These are phyloP conservation scores for Penicillium sclerotigenum DNA, from an alignment of 2,329 filamentous ascomycete species.

Conservation along the genomic window DNA sequence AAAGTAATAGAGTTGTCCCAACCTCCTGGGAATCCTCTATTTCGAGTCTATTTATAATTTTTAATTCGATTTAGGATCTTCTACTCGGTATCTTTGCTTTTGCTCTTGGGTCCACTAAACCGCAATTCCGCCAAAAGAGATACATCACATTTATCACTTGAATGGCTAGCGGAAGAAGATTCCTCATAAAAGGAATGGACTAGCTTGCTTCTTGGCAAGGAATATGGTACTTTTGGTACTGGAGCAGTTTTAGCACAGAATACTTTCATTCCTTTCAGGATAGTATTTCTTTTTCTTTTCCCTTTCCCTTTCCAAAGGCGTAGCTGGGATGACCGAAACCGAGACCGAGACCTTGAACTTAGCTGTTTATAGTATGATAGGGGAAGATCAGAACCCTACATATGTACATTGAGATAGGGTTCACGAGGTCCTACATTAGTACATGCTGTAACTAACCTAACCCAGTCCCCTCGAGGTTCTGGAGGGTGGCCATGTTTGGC, in stretches of 20 bases:
- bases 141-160: neutral
- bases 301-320: neutral
- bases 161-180: neutral
- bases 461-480: neutral
- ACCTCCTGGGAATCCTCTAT: neutral
- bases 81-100: neutral
- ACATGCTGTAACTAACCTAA: neutral
- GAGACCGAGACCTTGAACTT: neutral
- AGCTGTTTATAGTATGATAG: neutral
- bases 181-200: neutral
- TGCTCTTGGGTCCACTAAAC: neutral
- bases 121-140: neutral
- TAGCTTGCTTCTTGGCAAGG: neutral
- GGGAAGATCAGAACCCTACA: neutral
- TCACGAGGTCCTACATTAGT: neutral
- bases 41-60: neutral
- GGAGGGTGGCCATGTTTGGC: neutral
- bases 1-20: slow-evolving; percentile 4
- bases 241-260: neutral
- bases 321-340: neutral
- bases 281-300: neutral
- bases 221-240: neutral
- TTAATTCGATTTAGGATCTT: neutral
- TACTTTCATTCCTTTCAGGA: neutral
- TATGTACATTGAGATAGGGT: neutral